Conservation (phyloP, 78 protist genomes). For the Capsaspora owczarzaki region DNA sequence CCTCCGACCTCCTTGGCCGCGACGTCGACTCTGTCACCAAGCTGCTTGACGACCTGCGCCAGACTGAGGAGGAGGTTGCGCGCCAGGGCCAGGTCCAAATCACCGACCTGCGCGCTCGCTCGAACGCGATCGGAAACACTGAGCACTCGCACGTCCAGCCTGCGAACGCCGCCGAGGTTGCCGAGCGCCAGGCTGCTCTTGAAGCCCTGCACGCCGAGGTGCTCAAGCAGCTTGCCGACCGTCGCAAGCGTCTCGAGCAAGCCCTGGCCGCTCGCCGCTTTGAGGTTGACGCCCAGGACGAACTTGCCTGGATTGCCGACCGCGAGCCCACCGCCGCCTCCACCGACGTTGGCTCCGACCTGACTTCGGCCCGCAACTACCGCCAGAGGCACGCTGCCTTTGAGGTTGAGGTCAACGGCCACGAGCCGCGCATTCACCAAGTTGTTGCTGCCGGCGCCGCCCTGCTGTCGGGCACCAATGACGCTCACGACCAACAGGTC, state of each 20-base stretch:
- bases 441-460: too few species aligned
- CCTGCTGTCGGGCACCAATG: too few species aligned
- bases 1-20: background rate
- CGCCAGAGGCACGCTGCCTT: background rate
- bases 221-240: background rate
- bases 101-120: too few species aligned
- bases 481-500: background rate
- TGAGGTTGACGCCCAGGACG: constrained; percentile 7
- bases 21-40: background rate
- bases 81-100: too few species aligned
- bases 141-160: too few species aligned
- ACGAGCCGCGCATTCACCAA: background rate
- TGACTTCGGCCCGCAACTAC: background rate
- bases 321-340: background rate
- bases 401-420: background rate
- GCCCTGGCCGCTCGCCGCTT: too few species aligned
- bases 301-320: background rate
- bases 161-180: too few species aligned
- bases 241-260: background rate
- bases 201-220: background rate
- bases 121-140: too few species aligned
- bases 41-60: background rate
- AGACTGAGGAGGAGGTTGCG: too few species aligned
- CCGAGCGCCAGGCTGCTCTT: too few species aligned
- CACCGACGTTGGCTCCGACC: background rate